A percentile compares a stretch with the other conserved stretches of the same genome.
These are phyloP conservation scores for Skeletonema grethae DNA, from an alignment of 108 stramenopile genomes.

Conservation along the genomic window DNA sequence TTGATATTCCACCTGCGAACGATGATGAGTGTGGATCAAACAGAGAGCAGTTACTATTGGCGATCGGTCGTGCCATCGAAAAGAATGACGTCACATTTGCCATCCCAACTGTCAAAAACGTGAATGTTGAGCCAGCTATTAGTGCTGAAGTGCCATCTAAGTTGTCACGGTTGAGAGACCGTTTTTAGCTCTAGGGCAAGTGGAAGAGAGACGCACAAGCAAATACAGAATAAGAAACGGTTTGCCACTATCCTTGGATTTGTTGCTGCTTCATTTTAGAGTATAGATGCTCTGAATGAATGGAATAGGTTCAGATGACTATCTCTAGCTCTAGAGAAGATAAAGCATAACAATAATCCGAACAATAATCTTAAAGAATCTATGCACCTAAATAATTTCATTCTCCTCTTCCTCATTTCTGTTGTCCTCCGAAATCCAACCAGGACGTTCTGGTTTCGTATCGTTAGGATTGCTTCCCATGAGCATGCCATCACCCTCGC, in stretches of 20 bases:
- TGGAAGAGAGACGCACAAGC: too few species aligned
- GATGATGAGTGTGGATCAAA: background rate
- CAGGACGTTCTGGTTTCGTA: slow-evolving; percentile 10
- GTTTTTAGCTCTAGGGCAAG: too few species aligned
- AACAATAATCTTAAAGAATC: background rate
- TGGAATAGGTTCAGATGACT: too few species aligned
- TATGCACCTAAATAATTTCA: slow-evolving; percentile 20
- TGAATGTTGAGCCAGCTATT: background rate
- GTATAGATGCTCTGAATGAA: too few species aligned
- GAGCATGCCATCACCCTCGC: slow-evolving; percentile 1
- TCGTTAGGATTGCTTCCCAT: slow-evolving; percentile 8
- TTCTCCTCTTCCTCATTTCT: slow-evolving; percentile 24
- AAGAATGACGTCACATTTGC: background rate
- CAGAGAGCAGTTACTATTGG: background rate
- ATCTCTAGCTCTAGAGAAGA: background rate
- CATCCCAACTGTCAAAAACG: background rate
- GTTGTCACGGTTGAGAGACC: too few species aligned
- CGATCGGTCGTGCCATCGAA: background rate
- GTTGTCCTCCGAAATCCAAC: slow-evolving; percentile 35
- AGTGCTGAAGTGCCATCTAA: too few species aligned
- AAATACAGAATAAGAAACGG: too few species aligned
- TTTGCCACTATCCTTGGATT: too few species aligned
- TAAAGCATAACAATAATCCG: background rate
- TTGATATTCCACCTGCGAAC: background rate
- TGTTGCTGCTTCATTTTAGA: too few species aligned